A percentile compares a stretch with the other conserved stretches of the same genome.
Conservation (phyloP, 179 eudicot genomes). For the Gypsophila paniculata region DNA sequence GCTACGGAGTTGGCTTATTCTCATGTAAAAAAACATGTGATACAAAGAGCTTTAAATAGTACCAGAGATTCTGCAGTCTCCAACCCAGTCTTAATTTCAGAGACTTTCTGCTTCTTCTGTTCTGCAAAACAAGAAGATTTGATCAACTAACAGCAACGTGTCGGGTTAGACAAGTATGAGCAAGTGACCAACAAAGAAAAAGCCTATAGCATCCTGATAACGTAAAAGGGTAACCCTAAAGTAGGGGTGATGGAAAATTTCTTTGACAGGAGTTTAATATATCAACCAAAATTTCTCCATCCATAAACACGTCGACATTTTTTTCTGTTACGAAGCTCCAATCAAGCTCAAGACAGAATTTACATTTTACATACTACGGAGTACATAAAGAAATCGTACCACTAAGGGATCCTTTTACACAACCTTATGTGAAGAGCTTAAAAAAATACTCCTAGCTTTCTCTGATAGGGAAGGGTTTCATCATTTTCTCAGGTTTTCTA, state of each 20-base stretch:
- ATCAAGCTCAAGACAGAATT: background rate
- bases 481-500: background rate
- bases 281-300: background rate
- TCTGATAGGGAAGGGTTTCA: background rate
- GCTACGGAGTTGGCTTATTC: background rate
- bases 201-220: background rate
- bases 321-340: background rate
- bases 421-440: background rate
- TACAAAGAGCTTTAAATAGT: slow-evolving; percentile 12
- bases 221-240: background rate
- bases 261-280: background rate
- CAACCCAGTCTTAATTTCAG: slow-evolving; percentile 47
- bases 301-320: background rate
- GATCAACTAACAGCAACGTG: background rate
- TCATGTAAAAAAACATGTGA: background rate
- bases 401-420: background rate
- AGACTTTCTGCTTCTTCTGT: slow-evolving; percentile 59
- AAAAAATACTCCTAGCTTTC: background rate
- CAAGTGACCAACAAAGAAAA: background rate
- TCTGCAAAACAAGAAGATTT: slow-evolving; percentile 36
- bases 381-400: background rate
- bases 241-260: background rate
- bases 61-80: slow-evolving; percentile 64
- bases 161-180: background rate
- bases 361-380: background rate